Evolutionary conservation across 371 early-diverging fungal species (phyloP).

Genomic region (Mucor irregularis): DNA sequence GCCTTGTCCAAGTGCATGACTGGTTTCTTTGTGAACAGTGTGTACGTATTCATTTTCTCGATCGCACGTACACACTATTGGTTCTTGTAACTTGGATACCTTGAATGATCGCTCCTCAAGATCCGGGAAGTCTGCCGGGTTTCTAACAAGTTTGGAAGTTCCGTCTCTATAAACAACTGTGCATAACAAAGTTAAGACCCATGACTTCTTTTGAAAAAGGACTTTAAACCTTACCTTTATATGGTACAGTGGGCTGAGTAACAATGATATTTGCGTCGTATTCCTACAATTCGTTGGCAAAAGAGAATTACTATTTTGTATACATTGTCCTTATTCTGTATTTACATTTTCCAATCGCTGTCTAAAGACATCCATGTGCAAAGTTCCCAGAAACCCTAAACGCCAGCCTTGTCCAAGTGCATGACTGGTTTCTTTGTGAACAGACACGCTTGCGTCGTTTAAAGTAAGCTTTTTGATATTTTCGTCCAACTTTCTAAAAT

Average conservation of each 20-base stretch:
- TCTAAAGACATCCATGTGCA: conserved; percentile 97
- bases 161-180: conserved; percentile 62
- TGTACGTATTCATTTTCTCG: no score
- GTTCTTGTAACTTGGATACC: conserved; percentile 79
- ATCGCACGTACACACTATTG: no score
- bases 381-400: conserved; percentile 92
- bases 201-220: not conserved
- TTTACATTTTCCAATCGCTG: conserved; percentile 88
- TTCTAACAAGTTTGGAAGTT: conserved; percentile 64
- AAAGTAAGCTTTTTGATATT: conserved; percentile 90
- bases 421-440: conserved; percentile 85
- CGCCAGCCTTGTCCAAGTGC: conserved; percentile 97
- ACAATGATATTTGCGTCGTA: conserved; percentile 89
- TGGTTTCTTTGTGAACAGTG: conserved; percentile 88
- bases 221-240: conserved; percentile 50
- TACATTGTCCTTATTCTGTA: not conserved
- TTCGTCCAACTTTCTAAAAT: conserved; percentile 86
- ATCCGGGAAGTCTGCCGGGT: conserved; percentile 93
- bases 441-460: conserved; percentile 92
- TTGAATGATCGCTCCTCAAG: conserved; percentile 61
- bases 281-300: conserved; percentile 54
- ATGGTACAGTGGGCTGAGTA: conserved; percentile 94
- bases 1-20: conserved; percentile 91
- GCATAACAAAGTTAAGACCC: no score
- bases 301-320: not conserved